Evolutionary conservation across 148 eudicot genomes (phyloP).

Genomic region (Spergularia bocconei): DNA sequence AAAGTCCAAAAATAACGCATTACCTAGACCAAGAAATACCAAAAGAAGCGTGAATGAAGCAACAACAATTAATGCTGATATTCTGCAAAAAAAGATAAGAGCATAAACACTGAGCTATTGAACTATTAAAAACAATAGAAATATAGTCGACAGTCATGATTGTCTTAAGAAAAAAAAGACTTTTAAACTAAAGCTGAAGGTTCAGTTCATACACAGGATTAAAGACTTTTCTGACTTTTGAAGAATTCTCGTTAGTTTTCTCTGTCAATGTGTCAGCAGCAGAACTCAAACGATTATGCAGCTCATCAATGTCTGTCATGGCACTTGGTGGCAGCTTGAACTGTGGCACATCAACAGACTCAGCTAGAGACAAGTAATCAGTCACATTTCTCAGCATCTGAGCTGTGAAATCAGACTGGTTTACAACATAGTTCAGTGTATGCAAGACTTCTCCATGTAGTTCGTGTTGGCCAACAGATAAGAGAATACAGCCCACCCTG

Average conservation of each 20-base stretch:
- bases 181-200: background rate
- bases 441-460: conserved; percentile 69
- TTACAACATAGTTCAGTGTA: conserved; percentile 80
- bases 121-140: background rate
- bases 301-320: conserved; percentile 34
- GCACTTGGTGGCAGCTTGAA: conserved; percentile 35
- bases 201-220: conserved; percentile 57
- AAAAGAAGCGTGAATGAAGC: conserved; percentile 75
- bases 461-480: conserved; percentile 68
- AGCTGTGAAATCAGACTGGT: conserved; percentile 85
- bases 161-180: background rate
- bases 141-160: background rate
- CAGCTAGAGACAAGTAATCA: conserved; percentile 66
- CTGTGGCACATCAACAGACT: conserved; percentile 41
- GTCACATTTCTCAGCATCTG: conserved; percentile 82
- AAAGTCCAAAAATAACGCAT: conserved; percentile 27
- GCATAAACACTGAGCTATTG: background rate
- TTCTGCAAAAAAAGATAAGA: conserved; percentile 40
- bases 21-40: conserved; percentile 73
- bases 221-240: conserved; percentile 63
- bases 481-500: conserved; percentile 81
- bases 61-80: conserved; percentile 58
- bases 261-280: conserved; percentile 54
- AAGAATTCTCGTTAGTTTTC: conserved; percentile 72
- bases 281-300: conserved; percentile 37